Conservation (phyloP, 1,284 basidiomycete species). For the Malassezia japonica region DNA sequence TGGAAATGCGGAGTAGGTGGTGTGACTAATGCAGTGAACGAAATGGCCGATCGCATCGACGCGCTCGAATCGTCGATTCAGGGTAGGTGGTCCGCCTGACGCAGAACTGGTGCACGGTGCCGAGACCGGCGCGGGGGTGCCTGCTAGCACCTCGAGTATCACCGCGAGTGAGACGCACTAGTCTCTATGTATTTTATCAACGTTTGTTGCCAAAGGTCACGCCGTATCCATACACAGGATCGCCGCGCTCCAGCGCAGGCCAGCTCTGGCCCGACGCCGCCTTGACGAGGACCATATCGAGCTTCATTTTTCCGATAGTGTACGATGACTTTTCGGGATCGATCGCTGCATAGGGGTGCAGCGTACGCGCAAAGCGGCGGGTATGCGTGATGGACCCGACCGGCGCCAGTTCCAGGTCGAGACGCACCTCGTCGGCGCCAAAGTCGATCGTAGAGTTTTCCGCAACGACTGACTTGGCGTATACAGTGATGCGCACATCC, state of each 20-base stretch:
- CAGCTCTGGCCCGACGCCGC: slow-evolving; percentile 34
- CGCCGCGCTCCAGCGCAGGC: slow-evolving; percentile 39
- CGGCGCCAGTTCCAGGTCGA: slow-evolving; percentile 31
- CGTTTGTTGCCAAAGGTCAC: slow-evolving; percentile 34
- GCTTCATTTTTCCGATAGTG: slow-evolving; percentile 40
- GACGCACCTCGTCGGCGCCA: slow-evolving; percentile 21
- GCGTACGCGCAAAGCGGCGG: slow-evolving; percentile 28
- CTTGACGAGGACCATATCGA: slow-evolving; percentile 43
- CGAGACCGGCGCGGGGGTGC: neutral
- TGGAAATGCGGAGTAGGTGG: slow-evolving; percentile 36
- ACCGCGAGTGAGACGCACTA: too few relatives aligned
- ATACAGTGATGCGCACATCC: slow-evolving; percentile 41
- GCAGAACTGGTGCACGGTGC: slow-evolving; percentile 15
- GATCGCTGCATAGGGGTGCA: slow-evolving; percentile 31
- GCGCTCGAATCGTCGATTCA: slow-evolving; percentile 41
- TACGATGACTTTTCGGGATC: slow-evolving; percentile 27
- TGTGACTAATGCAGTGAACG: slow-evolving; percentile 28
- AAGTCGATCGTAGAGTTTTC: slow-evolving; percentile 30
- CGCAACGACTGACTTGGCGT: slow-evolving; percentile 34
- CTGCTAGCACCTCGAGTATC: too few relatives aligned
- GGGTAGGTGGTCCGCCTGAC: slow-evolving; percentile 19
- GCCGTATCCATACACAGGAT: slow-evolving; percentile 35
- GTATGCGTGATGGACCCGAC: slow-evolving; percentile 18
- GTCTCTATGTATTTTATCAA: neutral
- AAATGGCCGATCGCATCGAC: slow-evolving; percentile 43